Conservation (phyloP, 2,329 filamentous ascomycete species). For the Fusarium stilboides region DNA sequence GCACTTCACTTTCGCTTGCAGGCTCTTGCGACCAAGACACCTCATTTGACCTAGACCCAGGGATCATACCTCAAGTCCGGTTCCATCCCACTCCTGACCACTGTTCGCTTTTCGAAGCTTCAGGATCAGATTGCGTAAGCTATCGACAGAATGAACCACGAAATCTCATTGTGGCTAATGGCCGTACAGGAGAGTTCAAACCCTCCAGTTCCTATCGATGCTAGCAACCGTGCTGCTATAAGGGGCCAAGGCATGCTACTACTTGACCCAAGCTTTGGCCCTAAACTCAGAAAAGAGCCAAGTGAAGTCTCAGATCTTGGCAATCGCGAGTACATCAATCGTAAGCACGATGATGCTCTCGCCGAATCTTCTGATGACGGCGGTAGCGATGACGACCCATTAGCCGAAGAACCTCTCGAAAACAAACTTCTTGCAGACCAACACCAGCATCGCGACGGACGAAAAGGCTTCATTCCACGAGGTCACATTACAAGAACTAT, state of each 20-base stretch:
- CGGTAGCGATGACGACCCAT: background rate
- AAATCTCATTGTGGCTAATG: background rate
- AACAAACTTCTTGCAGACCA: slow-evolving; percentile 12
- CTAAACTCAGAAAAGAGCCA: background rate
- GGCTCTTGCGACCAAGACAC: background rate
- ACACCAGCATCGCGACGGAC: background rate
- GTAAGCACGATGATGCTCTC: background rate
- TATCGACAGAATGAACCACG: background rate
- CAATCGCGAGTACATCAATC: background rate
- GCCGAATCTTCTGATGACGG: background rate
- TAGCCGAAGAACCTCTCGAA: background rate
- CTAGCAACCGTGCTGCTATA: background rate
- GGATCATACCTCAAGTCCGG: background rate
- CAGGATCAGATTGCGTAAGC: background rate
- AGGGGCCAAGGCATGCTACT: background rate
- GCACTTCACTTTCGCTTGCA: background rate
- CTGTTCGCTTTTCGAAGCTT: background rate
- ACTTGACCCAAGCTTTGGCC: background rate
- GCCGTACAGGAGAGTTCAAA: background rate
- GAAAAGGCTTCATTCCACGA: slow-evolving; percentile 13
- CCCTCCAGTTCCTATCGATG: background rate
- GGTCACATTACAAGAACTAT: slow-evolving; percentile 6
- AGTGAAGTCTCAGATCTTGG: background rate
- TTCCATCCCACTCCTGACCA: background rate
- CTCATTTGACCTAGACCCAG: too few species aligned